Evolutionary conservation across 768 basidiomycete genomes (phyloP).

Genomic region (Kwoniella bestiolae): DNA sequence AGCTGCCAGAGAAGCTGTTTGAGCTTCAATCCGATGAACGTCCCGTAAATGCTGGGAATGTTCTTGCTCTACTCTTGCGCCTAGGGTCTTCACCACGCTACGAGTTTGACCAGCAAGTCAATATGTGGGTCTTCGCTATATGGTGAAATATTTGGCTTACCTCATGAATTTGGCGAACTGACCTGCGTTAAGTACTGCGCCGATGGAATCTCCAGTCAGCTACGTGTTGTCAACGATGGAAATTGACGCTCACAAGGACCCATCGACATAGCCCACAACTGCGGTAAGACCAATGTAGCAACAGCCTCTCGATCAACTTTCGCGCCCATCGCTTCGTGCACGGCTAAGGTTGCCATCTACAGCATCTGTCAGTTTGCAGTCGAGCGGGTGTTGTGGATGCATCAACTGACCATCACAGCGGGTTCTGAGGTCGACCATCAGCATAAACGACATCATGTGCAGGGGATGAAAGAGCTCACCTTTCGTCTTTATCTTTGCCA

Average conservation of each 20-base stretch:
- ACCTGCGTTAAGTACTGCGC: constrained; percentile 53
- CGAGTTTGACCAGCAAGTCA: background rate
- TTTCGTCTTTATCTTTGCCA: constrained; percentile 93
- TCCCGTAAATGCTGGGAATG: constrained; percentile 91
- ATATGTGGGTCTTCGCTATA: background rate
- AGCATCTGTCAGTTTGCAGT: background rate
- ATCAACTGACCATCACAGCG: constrained; percentile 75
- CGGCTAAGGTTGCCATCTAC: constrained; percentile 82
- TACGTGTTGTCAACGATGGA: background rate
- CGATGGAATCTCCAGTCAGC: too few relatives aligned
- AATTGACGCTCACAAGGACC: constrained; percentile 71
- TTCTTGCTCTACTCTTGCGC: constrained; percentile 87
- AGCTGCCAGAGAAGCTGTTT: constrained; percentile 59
- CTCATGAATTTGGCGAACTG: constrained; percentile 94
- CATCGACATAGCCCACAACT: constrained; percentile 97
- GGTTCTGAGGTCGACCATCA: constrained; percentile 64
- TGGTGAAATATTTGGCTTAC: constrained; percentile 56
- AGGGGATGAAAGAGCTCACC: constrained; percentile 29
- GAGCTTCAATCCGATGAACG: constrained; percentile 85
- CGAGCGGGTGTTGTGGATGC: background rate
- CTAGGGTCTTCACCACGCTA: constrained; percentile 59
- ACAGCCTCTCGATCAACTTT: constrained; percentile 93
- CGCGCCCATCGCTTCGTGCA: constrained; percentile 94
- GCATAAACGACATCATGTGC: background rate
- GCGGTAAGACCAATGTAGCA: constrained; percentile 82